These are phyloP conservation scores for Penicillium sp. DNA, from an alignment of 2,329 filamentous ascomycete species.

Conservation along the genomic window DNA sequence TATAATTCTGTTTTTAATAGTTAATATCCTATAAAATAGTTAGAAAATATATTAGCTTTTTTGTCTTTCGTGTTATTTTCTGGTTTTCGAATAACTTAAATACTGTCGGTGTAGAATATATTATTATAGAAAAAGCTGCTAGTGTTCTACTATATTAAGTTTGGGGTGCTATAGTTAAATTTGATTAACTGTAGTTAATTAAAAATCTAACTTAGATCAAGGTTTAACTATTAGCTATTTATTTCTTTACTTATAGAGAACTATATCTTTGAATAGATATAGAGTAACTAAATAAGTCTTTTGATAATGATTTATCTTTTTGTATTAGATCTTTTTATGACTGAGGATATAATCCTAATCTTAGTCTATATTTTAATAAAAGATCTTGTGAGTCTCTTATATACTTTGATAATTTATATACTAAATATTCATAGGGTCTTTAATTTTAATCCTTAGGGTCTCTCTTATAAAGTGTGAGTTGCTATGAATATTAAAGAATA, in stretches of 20 bases:
- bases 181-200: constrained; percentile 25
- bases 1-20: background rate
- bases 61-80: constrained; percentile 27
- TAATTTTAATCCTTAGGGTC: constrained; percentile 13
- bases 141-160: constrained; percentile 33
- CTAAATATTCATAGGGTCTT: constrained; percentile 18
- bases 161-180: constrained; percentile 34
- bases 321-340: constrained; percentile 22
- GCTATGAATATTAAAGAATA: constrained; percentile 11
- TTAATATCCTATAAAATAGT: constrained; percentile 16
- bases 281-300: background rate
- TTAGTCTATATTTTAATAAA: constrained; percentile 3
- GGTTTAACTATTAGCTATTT: constrained; percentile 21
- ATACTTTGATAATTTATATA: too few relatives aligned
- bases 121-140: constrained; percentile 42
- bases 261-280: constrained; percentile 23
- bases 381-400: constrained; percentile 16
- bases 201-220: constrained; percentile 25
- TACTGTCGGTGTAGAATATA: constrained; percentile 42
- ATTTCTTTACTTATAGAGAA: constrained; percentile 27
- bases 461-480: constrained; percentile 21
- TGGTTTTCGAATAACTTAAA: constrained; percentile 28
- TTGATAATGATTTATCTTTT: constrained; percentile 16
- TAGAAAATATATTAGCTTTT: constrained; percentile 22
- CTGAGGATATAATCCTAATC: constrained; percentile 13